These are phyloP conservation scores for Mycena filopes DNA, from an alignment of 768 basidiomycete species.

Conservation along the genomic window DNA sequence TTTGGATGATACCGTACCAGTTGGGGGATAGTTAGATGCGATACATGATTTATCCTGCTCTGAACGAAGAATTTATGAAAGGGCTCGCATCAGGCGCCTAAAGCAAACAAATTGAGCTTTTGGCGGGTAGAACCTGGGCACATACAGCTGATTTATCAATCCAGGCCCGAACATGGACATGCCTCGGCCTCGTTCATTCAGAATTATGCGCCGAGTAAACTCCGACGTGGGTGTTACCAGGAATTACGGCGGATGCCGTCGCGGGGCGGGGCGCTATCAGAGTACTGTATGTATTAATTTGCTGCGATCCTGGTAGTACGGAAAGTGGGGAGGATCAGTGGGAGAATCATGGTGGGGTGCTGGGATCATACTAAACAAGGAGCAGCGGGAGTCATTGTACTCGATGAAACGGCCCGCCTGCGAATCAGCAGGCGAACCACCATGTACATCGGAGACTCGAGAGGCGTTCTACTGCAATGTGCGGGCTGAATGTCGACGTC, in stretches of 20 bases:
- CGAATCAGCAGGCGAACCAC: slow-evolving; percentile 9
- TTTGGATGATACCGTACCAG: no score
- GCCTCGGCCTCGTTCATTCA: not conserved
- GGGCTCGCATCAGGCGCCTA: no score
- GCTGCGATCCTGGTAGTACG: slow-evolving; percentile 7
- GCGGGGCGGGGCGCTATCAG: not conserved
- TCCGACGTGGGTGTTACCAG: not conserved
- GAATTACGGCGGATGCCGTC: not conserved
- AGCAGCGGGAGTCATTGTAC: not conserved
- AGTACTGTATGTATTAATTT: not conserved
- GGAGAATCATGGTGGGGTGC: not conserved
- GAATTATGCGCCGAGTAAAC: not conserved
- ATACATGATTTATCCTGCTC: no score
- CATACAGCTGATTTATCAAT: not conserved
- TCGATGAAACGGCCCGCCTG: not conserved
- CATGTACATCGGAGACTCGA: not conserved
- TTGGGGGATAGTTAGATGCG: no score
- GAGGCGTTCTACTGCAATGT: not conserved
- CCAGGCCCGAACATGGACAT: no score
- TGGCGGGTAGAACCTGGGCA: no score
- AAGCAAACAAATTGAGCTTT: no score
- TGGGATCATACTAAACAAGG: not conserved
- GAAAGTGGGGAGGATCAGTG: not conserved
- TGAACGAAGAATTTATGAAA: no score
- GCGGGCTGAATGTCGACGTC: not conserved